Evolutionary conservation across 1,284 basidiomycete species (phyloP).

Genomic region (Chalciporus sp.): DNA sequence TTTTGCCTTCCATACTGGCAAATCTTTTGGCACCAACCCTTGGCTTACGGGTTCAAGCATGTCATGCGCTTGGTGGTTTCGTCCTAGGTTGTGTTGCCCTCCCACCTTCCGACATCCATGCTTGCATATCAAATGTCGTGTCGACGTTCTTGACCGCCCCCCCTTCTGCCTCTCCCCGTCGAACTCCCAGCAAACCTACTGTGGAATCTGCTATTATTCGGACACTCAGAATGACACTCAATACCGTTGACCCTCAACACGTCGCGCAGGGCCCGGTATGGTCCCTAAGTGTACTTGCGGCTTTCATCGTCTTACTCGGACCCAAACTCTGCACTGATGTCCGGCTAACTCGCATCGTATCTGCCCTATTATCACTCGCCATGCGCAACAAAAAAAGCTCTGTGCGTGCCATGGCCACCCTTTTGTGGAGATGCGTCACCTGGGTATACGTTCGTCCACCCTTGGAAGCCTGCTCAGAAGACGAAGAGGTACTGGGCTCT

Average conservation of each 20-base stretch:
- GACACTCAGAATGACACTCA: constrained; percentile 63
- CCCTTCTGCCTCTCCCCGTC: constrained; percentile 34
- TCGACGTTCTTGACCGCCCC: constrained; percentile 48
- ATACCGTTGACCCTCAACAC: constrained; percentile 52
- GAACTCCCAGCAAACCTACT: constrained; percentile 30
- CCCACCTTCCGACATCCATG: constrained; percentile 50
- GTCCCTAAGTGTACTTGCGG: constrained; percentile 65
- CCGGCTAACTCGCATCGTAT: constrained; percentile 49
- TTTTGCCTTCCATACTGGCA: constrained; percentile 63
- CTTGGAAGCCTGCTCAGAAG: constrained; percentile 35
- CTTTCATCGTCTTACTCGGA: constrained; percentile 63
- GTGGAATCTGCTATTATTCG: constrained; percentile 58
- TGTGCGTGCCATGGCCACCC: constrained; percentile 57
- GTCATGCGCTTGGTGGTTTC: constrained; percentile 71
- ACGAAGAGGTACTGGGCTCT: constrained; percentile 40
- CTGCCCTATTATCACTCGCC: constrained; percentile 52
- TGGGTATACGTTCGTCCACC: constrained; percentile 67
- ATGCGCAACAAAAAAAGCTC: constrained; percentile 62
- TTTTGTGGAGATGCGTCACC: constrained; percentile 62
- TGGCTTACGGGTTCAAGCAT: constrained; percentile 64
- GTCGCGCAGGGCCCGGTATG: constrained; percentile 74
- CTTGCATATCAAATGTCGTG: constrained; percentile 51
- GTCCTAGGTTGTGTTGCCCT: constrained; percentile 52
- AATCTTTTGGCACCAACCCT: constrained; percentile 65
- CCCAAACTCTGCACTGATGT: constrained; percentile 50